phyloP scores from a whole-genome alignment of 208 protist genomes.

The Leishmania arabica region DNA sequence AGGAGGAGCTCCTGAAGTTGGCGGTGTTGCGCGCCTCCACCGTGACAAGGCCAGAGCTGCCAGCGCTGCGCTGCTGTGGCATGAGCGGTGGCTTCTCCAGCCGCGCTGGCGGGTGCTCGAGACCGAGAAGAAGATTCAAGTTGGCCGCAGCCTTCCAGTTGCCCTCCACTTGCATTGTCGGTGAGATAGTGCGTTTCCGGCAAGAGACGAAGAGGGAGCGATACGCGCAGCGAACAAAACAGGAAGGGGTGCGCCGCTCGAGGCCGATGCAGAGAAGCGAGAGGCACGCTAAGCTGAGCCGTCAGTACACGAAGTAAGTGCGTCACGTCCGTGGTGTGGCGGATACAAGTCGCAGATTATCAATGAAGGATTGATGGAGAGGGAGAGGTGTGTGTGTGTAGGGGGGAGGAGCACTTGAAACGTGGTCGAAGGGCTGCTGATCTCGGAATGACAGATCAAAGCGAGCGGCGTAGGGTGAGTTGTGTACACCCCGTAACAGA shows the following conservation, averaged over 20 bases:
- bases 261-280: neutral
- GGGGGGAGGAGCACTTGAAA: neutral
- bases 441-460: neutral
- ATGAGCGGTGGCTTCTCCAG: conserved; percentile 35
- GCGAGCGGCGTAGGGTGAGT: neutral
- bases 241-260: neutral
- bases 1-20: conserved; percentile 66
- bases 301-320: too few species aligned
- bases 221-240: conserved; percentile 8
- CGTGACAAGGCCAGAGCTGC: neutral
- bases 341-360: neutral
- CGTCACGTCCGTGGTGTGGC: neutral
- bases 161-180: conserved; percentile 30
- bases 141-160: conserved; percentile 70
- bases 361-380: neutral
- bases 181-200: too few species aligned
- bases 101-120: conserved; percentile 52
- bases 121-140: conserved; percentile 62
- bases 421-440: neutral
- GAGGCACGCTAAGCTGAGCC: neutral
- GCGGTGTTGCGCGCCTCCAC: conserved; percentile 76
- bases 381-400: neutral
- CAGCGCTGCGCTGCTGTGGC: conserved; percentile 15
- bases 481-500: too few species aligned
- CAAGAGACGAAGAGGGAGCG: neutral